Conservation (phyloP, 495 filamentous ascomycete species). For the Chaetomidium leptoderma region DNA sequence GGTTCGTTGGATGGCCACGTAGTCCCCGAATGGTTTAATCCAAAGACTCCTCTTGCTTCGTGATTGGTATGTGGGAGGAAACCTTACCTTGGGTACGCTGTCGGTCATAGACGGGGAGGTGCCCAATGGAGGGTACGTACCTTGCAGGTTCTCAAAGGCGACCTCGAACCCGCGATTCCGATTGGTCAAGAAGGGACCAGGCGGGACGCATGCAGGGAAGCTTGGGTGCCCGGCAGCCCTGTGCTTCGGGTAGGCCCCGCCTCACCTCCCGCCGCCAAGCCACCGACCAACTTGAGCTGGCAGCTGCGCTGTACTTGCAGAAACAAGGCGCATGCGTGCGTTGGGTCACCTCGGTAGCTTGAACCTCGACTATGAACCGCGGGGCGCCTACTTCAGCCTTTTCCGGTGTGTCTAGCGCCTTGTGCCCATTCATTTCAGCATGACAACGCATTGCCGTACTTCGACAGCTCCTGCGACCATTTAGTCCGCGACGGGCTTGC, state of each 20-base stretch:
- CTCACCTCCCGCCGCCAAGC: not conserved
- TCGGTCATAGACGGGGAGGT: too few species aligned
- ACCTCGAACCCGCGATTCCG: too few species aligned
- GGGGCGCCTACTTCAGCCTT: not conserved
- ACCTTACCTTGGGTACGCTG: too few species aligned
- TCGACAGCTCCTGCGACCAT: not conserved
- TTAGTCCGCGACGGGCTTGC: not conserved
- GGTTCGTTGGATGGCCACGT: not conserved
- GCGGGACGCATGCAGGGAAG: not conserved
- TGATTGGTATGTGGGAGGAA: too few species aligned
- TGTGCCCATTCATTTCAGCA: not conserved
- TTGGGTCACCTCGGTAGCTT: not conserved
- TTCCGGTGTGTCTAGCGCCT: not conserved
- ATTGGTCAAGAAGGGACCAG: too few species aligned
- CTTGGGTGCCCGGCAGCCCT: not conserved
- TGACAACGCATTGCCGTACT: constrained; percentile 2
- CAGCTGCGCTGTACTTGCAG: constrained; percentile 6
- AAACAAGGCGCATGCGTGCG: not conserved
- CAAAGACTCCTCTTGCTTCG: too few species aligned
- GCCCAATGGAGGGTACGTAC: too few species aligned
- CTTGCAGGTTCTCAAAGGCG: too few species aligned
- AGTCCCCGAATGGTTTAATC: not conserved
- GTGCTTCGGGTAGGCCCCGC: not conserved
- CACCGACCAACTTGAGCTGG: not conserved
- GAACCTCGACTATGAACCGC: not conserved